phyloP scores from a whole-genome alignment of 257 asterid genomes.

The Linaria vulgaris region DNA sequence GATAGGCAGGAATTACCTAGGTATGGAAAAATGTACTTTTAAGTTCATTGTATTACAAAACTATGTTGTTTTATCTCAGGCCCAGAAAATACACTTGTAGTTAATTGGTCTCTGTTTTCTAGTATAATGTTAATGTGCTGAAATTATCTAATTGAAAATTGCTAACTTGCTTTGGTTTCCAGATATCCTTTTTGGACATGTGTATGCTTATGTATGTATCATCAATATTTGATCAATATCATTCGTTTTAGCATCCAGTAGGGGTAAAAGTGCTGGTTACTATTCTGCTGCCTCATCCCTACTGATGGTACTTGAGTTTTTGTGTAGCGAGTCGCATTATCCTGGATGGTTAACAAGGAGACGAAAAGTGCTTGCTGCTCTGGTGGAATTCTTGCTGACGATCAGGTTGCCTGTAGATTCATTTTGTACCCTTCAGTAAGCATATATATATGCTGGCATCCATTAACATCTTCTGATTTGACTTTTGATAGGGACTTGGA shows the following conservation, averaged over 20 bases:
- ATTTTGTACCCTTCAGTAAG: constrained; percentile 21
- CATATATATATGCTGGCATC: constrained; percentile 12
- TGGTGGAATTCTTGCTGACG: constrained; percentile 99
- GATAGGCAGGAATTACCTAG: background rate
- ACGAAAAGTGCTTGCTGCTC: constrained; percentile 76
- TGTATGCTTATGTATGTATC: constrained; percentile 8
- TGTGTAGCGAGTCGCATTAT: constrained; percentile 83
- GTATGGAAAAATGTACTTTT: background rate
- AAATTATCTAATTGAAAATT: background rate
- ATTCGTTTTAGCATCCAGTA: background rate
- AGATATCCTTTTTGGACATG: background rate
- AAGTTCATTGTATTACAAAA: no score
- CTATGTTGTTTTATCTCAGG: no score
- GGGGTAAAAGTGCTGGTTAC: background rate
- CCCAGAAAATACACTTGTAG: background rate
- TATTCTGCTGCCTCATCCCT: constrained; percentile 2
- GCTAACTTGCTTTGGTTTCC: constrained; percentile 2
- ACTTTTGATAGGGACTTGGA: constrained; percentile 83
- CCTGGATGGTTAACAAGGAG: constrained; percentile 98
- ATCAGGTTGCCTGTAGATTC: constrained; percentile 60
- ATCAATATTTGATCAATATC: constrained; percentile 4
- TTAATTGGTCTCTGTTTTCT: constrained; percentile 1
- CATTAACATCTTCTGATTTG: constrained; percentile 20
- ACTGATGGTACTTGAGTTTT: constrained; percentile 29
- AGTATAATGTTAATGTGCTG: background rate